These are phyloP conservation scores for Aulographum hederae DNA, from an alignment of 2,329 filamentous ascomycete genomes.

Conservation along the genomic window DNA sequence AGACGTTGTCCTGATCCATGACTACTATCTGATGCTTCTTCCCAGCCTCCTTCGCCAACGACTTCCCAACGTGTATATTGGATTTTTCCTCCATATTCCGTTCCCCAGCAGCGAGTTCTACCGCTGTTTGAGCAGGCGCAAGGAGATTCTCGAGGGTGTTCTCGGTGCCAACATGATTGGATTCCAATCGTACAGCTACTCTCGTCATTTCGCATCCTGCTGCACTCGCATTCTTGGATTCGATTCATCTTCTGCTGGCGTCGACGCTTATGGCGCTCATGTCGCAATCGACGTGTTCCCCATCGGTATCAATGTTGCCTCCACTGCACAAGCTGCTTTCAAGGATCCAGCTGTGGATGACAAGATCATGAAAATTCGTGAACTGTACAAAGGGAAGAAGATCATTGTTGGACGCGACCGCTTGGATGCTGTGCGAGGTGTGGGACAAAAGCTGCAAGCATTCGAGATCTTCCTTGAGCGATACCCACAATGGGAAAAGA, in stretches of 20 bases:
- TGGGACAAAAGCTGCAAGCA: conserved; percentile 88
- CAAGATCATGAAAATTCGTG: conserved; percentile 51
- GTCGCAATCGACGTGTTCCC: conserved; percentile 88
- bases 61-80: conserved; percentile 76
- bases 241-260: conserved; percentile 65
- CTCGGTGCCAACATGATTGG: conserved; percentile 84
- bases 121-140: conserved; percentile 69
- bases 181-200: conserved; percentile 92
- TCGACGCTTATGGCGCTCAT: conserved; percentile 75
- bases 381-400: conserved; percentile 75
- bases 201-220: conserved; percentile 84
- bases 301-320: conserved; percentile 79
- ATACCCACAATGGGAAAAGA: conserved; percentile 81
- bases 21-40: conserved; percentile 82
- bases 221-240: conserved; percentile 86
- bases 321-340: conserved; percentile 60
- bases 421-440: conserved; percentile 81
- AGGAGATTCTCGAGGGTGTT: conserved; percentile 78
- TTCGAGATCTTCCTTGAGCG: conserved; percentile 83
- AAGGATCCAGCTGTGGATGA: conserved; percentile 50
- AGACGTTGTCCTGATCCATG: conserved; percentile 81
- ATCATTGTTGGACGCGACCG: conserved; percentile 89
- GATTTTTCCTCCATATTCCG: conserved; percentile 84
- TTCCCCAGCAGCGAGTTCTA: conserved; percentile 96
- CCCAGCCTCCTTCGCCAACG: conserved; percentile 77